A percentile compares a stretch with the other conserved stretches of the same genome.
These are phyloP conservation scores for Delonix regia DNA, from an alignment of 306 rosid species.

Conservation along the genomic window DNA sequence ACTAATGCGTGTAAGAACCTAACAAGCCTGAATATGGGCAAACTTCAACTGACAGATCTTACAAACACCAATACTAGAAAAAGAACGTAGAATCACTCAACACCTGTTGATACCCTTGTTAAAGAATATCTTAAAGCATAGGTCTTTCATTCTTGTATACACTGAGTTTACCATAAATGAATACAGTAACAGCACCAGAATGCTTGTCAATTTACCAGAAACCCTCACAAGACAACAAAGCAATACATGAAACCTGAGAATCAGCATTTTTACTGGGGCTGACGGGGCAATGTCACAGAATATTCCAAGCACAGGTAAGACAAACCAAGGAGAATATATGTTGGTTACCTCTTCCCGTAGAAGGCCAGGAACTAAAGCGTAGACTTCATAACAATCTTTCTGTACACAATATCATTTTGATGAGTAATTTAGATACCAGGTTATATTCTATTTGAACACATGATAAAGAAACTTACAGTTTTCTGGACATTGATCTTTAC, in stretches of 20 bases:
- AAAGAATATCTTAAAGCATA: slow-evolving; percentile 2
- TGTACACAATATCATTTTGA: slow-evolving; percentile 46
- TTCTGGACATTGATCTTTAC: slow-evolving; percentile 93
- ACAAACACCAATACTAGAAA: slow-evolving; percentile 6
- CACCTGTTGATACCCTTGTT: slow-evolving; percentile 3
- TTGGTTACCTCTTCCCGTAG: slow-evolving; percentile 90
- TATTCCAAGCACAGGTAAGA: not conserved
- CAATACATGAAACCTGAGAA: not conserved
- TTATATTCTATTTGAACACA: slow-evolving; percentile 27
- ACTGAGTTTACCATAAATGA: slow-evolving; percentile 1
- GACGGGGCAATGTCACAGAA: slow-evolving; percentile 8
- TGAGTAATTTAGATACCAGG: slow-evolving; percentile 14
- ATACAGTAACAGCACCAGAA: not conserved
- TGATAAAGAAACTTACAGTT: slow-evolving; percentile 67
- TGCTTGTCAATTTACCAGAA: not conserved
- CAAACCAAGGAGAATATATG: slow-evolving; percentile 24
- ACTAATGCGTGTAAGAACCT: not conserved
- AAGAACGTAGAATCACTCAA: slow-evolving; percentile 4
- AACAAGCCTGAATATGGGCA: slow-evolving; percentile 12
- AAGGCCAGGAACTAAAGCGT: slow-evolving; percentile 98
- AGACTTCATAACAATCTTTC: slow-evolving; percentile 97
- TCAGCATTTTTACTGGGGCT: not conserved
- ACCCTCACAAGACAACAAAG: not conserved
- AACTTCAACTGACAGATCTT: not conserved
- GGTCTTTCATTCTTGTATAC: not conserved